phyloP scores from a whole-genome alignment of 2,329 filamentous ascomycete genomes.

The Lasiodiplodia sp. region DNA sequence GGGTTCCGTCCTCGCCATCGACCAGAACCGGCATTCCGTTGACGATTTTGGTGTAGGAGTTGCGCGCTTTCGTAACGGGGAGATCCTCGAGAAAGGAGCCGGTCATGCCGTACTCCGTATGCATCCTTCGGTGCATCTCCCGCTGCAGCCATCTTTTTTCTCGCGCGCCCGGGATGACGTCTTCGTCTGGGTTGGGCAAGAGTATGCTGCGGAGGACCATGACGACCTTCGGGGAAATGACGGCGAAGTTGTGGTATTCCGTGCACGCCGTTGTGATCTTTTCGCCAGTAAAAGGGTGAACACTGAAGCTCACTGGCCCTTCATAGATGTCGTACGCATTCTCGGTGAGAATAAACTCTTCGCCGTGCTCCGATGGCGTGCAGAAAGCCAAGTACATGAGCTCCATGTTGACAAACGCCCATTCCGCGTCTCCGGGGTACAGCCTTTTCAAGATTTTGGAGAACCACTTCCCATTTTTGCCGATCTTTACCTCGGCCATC shows the following conservation, averaged over 20 bases:
- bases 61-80: constrained; percentile 30
- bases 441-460: constrained; percentile 35
- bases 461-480: constrained; percentile 39
- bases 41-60: constrained; percentile 29
- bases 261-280: constrained; percentile 28
- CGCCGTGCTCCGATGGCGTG: constrained; percentile 35
- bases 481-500: constrained; percentile 44
- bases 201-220: constrained; percentile 36
- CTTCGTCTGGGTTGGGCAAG: constrained; percentile 35
- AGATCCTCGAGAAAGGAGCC: constrained; percentile 32
- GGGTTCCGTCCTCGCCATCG: background rate
- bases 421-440: constrained; percentile 42
- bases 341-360: constrained; percentile 46
- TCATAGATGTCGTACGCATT: constrained; percentile 44
- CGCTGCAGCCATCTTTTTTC: background rate
- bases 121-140: background rate
- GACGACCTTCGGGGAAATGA: constrained; percentile 36
- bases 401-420: constrained; percentile 40
- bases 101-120: constrained; percentile 9
- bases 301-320: constrained; percentile 34
- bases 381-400: constrained; percentile 42
- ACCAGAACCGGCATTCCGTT: background rate
- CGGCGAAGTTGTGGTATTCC: constrained; percentile 33
- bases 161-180: background rate
- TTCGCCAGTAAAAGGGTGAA: constrained; percentile 25